These are phyloP conservation scores for Microdochium trichocladiopsis DNA, from an alignment of 2,329 filamentous ascomycete genomes.

Conservation along the genomic window DNA sequence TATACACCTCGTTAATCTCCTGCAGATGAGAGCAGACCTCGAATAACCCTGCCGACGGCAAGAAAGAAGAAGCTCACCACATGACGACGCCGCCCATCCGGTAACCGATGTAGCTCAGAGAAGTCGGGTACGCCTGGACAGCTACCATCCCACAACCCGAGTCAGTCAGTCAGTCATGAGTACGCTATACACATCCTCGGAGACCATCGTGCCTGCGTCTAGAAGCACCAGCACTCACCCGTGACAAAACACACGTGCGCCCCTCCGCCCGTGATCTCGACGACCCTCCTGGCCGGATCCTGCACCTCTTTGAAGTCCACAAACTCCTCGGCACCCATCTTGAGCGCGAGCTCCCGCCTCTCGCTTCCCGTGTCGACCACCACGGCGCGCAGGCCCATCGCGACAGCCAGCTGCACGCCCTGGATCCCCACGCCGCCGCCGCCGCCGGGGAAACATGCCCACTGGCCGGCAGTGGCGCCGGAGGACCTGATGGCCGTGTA, in stretches of 20 bases:
- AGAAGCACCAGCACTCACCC: not conserved
- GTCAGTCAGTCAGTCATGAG: not conserved
- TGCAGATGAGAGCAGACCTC: not conserved
- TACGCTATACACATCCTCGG: no score
- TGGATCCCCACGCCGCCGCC: conserved; percentile 51
- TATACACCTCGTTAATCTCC: not conserved
- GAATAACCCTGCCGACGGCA: no score
- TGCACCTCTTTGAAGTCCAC: conserved; percentile 42
- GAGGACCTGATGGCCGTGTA: conserved; percentile 48
- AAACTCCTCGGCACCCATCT: conserved; percentile 47
- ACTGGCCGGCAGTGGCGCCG: conserved; percentile 40
- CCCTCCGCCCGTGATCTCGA: conserved; percentile 7
- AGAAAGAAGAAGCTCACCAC: conserved; percentile 3
- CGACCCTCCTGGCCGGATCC: conserved; percentile 3
- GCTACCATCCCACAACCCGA: conserved; percentile 1
- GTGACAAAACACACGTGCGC: conserved; percentile 8
- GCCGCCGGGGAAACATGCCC: conserved; percentile 46
- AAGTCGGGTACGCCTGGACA: conserved; percentile 7
- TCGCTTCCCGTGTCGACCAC: conserved; percentile 44
- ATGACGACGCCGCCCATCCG: conserved; percentile 4
- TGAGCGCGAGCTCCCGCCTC: conserved; percentile 35
- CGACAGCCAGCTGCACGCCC: conserved; percentile 44
- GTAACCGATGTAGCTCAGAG: conserved; percentile 6
- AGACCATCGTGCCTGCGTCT: no score
- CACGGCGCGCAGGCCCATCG: conserved; percentile 49